Evolutionary conservation across 176 grass and related monocot species (phyloP).

Genomic region (Oryza australiensis): DNA sequence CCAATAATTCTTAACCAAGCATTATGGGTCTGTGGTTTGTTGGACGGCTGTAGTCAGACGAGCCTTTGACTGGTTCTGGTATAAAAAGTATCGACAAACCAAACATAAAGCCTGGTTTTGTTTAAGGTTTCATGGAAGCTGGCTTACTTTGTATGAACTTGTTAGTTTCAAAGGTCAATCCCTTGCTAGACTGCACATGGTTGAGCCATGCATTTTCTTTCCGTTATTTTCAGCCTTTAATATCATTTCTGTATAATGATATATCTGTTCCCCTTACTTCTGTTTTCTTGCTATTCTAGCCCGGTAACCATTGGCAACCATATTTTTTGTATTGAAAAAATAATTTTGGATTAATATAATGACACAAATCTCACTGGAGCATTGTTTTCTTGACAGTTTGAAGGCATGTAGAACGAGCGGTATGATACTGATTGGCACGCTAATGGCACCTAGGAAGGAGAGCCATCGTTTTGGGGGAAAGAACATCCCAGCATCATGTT

Average conservation of each 20-base stretch:
- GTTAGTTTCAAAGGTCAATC: not conserved
- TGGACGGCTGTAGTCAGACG: not conserved
- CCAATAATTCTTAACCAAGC: not conserved
- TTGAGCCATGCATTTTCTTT: not conserved
- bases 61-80: not conserved
- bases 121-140: not conserved
- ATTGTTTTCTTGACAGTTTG: slow-evolving; percentile 31
- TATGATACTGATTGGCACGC: not conserved
- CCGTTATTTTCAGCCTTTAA: not conserved
- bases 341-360: not conserved
- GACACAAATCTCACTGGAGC: not conserved
- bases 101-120: not conserved
- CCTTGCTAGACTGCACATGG: not conserved
- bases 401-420: slow-evolving; percentile 18
- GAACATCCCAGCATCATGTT: not conserved
- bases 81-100: not conserved
- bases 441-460: not conserved
- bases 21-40: not conserved
- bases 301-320: not conserved
- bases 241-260: not conserved
- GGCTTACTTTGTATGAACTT: not conserved
- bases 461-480: not conserved
- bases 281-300: not conserved
- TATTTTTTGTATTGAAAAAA: not conserved
- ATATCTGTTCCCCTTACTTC: not conserved